Conservation (phyloP, 2,329 filamentous ascomycete species). For the Didymella segeticola region DNA sequence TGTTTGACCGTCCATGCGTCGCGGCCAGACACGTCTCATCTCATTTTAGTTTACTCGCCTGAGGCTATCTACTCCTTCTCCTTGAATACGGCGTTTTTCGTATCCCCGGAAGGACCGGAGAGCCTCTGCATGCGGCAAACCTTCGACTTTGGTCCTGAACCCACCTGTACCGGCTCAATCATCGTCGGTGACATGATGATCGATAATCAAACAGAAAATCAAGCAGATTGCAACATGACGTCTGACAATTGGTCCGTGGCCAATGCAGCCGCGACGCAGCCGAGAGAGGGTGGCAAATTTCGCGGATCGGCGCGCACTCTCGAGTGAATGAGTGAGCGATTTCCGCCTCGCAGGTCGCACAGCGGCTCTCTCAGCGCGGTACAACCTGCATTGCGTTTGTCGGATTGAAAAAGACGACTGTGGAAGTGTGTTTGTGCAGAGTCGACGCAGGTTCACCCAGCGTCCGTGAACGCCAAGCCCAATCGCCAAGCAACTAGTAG, state of each 20-base stretch:
- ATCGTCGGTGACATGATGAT: slow-evolving; percentile 4
- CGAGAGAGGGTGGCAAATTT: slow-evolving; percentile 12
- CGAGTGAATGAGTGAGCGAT: not conserved
- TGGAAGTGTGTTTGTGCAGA: not conserved
- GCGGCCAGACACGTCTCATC: slow-evolving; percentile 1
- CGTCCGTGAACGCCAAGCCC: slow-evolving; percentile 6
- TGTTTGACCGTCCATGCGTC: not conserved
- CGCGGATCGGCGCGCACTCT: not conserved
- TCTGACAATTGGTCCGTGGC: slow-evolving; percentile 16
- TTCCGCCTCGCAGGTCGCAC: not conserved
- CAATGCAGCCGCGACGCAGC: slow-evolving; percentile 14
- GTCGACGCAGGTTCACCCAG: not conserved
- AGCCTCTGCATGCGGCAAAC: not conserved
- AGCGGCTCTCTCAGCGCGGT: not conserved
- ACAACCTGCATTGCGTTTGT: not conserved
- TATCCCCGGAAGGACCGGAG: not conserved
- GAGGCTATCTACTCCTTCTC: not conserved
- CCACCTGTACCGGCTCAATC: slow-evolving; percentile 5
- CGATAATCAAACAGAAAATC: slow-evolving; percentile 2
- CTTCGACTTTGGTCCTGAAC: not conserved
- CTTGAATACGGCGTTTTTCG: slow-evolving; percentile 2
- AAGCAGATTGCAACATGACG: slow-evolving; percentile 16
- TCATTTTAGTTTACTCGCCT: not conserved
- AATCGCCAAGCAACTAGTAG: not conserved
- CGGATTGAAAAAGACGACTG: not conserved